phyloP scores from a whole-genome alignment of 306 rosid genomes.

The Ceratonia siliqua region DNA sequence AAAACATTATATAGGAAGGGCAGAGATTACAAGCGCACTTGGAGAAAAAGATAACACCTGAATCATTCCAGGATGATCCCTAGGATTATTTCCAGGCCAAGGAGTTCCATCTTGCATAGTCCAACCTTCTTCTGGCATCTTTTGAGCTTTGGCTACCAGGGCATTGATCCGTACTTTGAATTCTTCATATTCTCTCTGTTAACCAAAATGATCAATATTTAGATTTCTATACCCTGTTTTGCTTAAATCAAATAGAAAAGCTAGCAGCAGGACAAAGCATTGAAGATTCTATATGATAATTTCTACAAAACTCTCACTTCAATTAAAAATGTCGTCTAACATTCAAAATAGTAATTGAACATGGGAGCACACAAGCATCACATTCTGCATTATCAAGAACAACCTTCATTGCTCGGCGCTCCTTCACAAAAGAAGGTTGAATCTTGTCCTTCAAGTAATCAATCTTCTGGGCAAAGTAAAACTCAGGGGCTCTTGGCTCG shows the following conservation, averaged over 20 bases:
- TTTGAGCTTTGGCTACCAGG: conserved; percentile 93
- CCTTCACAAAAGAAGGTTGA: conserved; percentile 96
- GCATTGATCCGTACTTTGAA: conserved; percentile 91
- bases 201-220: conserved; percentile 31
- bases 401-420: conserved; percentile 98
- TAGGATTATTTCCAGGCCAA: conserved; percentile 98
- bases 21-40: conserved; percentile 4
- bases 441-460: conserved; percentile 98
- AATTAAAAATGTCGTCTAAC: not conserved
- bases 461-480: conserved; percentile 93
- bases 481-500: conserved; percentile 99
- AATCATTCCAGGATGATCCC: conserved; percentile 99
- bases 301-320: conserved; percentile 2
- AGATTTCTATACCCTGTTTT: not conserved
- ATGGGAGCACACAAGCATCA: conserved; percentile 7
- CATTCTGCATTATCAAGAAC: conserved; percentile 5
- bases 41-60: conserved; percentile 58
- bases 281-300: not conserved
- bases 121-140: conserved; percentile 99
- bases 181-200: conserved; percentile 98
- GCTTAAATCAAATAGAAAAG: not conserved
- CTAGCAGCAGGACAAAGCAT: not conserved
- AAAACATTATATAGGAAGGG: not conserved
- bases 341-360: conserved; percentile 22
- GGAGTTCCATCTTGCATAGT: conserved; percentile 99